Conservation (phyloP, 805 yeast genomes). For the Lachancea waltii region DNA sequence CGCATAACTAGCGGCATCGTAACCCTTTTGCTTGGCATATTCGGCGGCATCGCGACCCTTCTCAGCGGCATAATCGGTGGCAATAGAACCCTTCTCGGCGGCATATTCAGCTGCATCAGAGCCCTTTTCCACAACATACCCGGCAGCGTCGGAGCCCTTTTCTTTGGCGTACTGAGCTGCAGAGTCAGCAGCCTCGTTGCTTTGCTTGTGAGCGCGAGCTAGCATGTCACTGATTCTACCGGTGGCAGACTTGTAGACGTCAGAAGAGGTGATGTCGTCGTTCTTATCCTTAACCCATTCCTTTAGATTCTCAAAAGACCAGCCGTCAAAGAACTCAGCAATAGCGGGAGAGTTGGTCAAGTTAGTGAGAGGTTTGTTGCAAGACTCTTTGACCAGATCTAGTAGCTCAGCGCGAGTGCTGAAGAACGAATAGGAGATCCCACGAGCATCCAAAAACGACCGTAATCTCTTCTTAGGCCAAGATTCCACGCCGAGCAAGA, state of each 20-base stretch:
- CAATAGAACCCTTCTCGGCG: slow-evolving; percentile 20
- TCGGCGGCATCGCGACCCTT: slow-evolving; percentile 11
- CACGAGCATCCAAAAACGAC: slow-evolving; percentile 38
- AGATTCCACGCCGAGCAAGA: slow-evolving; percentile 38
- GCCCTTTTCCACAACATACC: slow-evolving; percentile 12
- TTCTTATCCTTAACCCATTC: slow-evolving; percentile 36
- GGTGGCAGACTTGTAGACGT: slow-evolving; percentile 20
- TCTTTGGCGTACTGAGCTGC: slow-evolving; percentile 7
- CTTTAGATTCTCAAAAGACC: slow-evolving; percentile 35
- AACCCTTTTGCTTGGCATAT: slow-evolving; percentile 8
- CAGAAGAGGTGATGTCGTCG: slow-evolving; percentile 23
- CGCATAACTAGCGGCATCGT: not conserved
- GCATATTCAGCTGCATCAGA: slow-evolving; percentile 8
- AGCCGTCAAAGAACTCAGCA: slow-evolving; percentile 33
- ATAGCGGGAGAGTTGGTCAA: slow-evolving; percentile 21
- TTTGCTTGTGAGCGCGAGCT: slow-evolving; percentile 9
- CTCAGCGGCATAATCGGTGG: slow-evolving; percentile 12
- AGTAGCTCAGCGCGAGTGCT: slow-evolving; percentile 37
- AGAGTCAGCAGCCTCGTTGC: slow-evolving; percentile 4
- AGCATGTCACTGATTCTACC: slow-evolving; percentile 12
- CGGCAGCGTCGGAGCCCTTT: slow-evolving; percentile 7
- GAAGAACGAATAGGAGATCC: slow-evolving; percentile 35
- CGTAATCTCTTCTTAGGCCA: slow-evolving; percentile 44
- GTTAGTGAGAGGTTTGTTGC: slow-evolving; percentile 32
- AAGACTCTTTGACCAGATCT: slow-evolving; percentile 35